Evolutionary conservation across 306 rosid species (phyloP).

Genomic region (Trifolium fragiferum): DNA sequence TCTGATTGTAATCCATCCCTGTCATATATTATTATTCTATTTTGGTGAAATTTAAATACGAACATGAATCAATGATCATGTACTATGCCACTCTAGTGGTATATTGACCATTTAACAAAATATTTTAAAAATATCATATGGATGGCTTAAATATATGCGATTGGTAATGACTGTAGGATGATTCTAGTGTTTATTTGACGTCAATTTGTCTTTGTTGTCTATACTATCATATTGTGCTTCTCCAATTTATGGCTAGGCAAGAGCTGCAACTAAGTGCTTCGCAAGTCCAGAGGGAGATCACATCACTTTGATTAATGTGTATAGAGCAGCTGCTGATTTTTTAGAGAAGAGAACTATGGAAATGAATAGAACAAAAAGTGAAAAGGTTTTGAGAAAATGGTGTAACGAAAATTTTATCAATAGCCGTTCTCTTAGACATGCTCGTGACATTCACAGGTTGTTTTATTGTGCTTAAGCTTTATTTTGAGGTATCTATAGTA

Average conservation of each 20-base stretch:
- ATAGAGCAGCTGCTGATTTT: conserved; percentile 69
- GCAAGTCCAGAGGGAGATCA: conserved; percentile 93
- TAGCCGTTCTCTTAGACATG: conserved; percentile 88
- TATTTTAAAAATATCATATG: conserved; percentile 20
- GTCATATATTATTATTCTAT: conserved; percentile 23
- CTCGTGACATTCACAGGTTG: conserved; percentile 89
- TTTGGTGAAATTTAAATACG: conserved; percentile 18
- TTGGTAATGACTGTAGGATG: conserved; percentile 1
- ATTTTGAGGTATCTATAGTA: conserved; percentile 5
- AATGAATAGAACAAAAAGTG: conserved; percentile 60
- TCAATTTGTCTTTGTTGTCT: neutral
- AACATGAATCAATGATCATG: conserved; percentile 11
- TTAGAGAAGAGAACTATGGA: conserved; percentile 65
- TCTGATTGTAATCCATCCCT: conserved; percentile 14
- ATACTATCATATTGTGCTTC: conserved; percentile 34
- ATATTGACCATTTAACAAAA: conserved; percentile 21
- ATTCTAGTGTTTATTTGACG: conserved; percentile 24
- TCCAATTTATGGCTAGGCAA: conserved; percentile 58
- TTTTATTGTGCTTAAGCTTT: conserved; percentile 26
- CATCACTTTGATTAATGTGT: conserved; percentile 80
- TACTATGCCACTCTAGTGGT: conserved; percentile 3
- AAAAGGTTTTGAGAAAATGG: conserved; percentile 82
- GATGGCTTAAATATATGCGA: conserved; percentile 33
- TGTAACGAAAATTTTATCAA: conserved; percentile 88
- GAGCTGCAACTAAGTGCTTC: conserved; percentile 72